These are phyloP conservation scores for Kockiozyma suomiensis DNA, from an alignment of 805 yeast species.

Conservation along the genomic window DNA sequence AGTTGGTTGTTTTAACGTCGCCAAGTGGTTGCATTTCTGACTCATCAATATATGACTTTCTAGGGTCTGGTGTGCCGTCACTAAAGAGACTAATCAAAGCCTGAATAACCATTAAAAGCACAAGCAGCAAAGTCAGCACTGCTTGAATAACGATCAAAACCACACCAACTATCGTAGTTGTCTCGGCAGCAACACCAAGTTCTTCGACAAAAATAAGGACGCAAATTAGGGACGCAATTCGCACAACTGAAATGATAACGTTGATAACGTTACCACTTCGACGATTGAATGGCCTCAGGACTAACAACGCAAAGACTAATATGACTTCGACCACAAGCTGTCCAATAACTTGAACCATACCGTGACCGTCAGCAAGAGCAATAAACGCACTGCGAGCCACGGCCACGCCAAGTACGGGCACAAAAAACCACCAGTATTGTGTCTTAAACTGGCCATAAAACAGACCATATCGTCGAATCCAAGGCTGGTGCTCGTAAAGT, in stretches of 20 bases:
- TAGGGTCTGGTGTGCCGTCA: slow-evolving; percentile 1
- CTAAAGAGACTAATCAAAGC: slow-evolving; percentile 17
- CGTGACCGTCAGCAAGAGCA: slow-evolving; percentile 42
- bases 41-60: background rate
- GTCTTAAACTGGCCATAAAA: slow-evolving; percentile 42
- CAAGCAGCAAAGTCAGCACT: slow-evolving; percentile 37
- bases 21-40: slow-evolving; percentile 20
- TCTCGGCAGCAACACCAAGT: slow-evolving; percentile 36
- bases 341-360: slow-evolving; percentile 42
- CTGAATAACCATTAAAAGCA: slow-evolving; percentile 35
- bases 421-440: slow-evolving; percentile 43
- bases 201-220: slow-evolving; percentile 41
- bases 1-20: slow-evolving; percentile 4
- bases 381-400: slow-evolving; percentile 42
- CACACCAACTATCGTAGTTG: slow-evolving; percentile 41
- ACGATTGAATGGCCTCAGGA: slow-evolving; percentile 40
- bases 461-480: slow-evolving; percentile 41
- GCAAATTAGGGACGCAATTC: slow-evolving; percentile 39
- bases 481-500: slow-evolving; percentile 40
- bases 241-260: slow-evolving; percentile 38
- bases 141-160: slow-evolving; percentile 41
- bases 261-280: slow-evolving; percentile 41
- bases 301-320: slow-evolving; percentile 33
- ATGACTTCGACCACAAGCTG: slow-evolving; percentile 41
- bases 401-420: slow-evolving; percentile 35